Conservation (phyloP, 345 rosid species). For the Citrus unshiu region DNA sequence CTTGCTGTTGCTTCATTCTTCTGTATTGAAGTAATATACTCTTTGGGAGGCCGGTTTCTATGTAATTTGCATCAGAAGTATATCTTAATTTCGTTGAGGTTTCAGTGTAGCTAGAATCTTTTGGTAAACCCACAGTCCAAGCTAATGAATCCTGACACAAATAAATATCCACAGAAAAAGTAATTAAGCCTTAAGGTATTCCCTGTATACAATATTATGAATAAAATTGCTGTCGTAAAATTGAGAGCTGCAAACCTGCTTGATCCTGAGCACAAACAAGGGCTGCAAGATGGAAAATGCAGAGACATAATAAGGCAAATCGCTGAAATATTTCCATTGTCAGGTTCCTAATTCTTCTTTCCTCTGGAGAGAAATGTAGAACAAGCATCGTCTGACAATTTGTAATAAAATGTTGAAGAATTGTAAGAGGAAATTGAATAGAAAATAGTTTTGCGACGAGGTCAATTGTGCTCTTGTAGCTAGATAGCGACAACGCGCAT, state of each 20-base stretch:
- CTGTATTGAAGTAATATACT: slow-evolving; percentile 23
- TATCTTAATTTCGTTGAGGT: slow-evolving; percentile 27
- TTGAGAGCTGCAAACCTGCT: slow-evolving; percentile 8
- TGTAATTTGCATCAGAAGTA: slow-evolving; percentile 25
- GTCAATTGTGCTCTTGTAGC: background rate
- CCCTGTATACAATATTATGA: background rate
- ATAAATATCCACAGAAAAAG: background rate
- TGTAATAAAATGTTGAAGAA: background rate
- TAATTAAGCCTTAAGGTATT: background rate
- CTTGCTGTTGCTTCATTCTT: slow-evolving; percentile 5
- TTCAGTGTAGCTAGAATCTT: slow-evolving; percentile 25
- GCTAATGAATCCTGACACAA: slow-evolving; percentile 41
- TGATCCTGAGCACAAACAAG: slow-evolving; percentile 12
- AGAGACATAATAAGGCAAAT: background rate
- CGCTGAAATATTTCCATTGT: background rate
- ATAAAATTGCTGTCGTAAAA: background rate
- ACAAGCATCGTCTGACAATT: background rate
- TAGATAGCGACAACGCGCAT: background rate
- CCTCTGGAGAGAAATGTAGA: background rate
- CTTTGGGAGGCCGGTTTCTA: slow-evolving; percentile 24
- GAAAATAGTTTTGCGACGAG: background rate
- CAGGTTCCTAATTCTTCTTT: background rate
- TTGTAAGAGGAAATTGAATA: background rate
- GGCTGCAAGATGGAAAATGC: background rate
- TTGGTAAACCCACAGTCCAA: slow-evolving; percentile 36